Evolutionary conservation across 345 rosid genomes (phyloP), one percentile per base, ranked within the genome.

Genomic region (Corymbia maculata): DNA sequence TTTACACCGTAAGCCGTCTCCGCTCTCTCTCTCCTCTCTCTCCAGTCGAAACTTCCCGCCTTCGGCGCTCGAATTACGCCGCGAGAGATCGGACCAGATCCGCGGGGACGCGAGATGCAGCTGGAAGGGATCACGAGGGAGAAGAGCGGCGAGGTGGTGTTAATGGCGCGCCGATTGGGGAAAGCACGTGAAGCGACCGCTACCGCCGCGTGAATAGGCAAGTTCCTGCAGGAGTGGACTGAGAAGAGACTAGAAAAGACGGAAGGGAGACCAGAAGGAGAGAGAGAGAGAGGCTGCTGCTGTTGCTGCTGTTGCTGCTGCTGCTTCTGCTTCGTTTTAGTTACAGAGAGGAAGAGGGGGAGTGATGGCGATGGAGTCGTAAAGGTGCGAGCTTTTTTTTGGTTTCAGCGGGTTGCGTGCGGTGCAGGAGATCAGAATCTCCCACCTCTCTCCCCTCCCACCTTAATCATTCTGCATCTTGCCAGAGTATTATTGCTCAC

Each of bases 381-480:
- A 88, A 88, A 85, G 89, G 85, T 28, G 14, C 30, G 50, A 52
- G 21, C 32, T 68, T 42, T 51, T 53, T 19, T 0, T 5, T 5
- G 49, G 49, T 47, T 55, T 22, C 59, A 36, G 61, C 61, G 36
- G 84, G 87, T 88, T 88, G 89, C 89, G 85, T 88, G 89, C 52
- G 87, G 32, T 61, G 87, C 24, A 28, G 87, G 89, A 51, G 87
- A 88, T 88, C 59, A 52, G 24, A 66, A 51, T 28, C 61, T 55
- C 42, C 87, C 82, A 36, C 49, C 26, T 36, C 49, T 36, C 26
- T 2, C 51, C 51, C 51, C 26, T 2, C 68, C 80, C 10, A 70
- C 82, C 82, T 75, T 44, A 4, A 17, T 75, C 49, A 17, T 36
- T 75, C 42, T 10, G 82, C 82, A 36, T 9, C 9, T 75, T 36